Evolutionary conservation across 176 grass and related monocot genomes (phyloP).

Genomic region (Neostapfia colusana): DNA sequence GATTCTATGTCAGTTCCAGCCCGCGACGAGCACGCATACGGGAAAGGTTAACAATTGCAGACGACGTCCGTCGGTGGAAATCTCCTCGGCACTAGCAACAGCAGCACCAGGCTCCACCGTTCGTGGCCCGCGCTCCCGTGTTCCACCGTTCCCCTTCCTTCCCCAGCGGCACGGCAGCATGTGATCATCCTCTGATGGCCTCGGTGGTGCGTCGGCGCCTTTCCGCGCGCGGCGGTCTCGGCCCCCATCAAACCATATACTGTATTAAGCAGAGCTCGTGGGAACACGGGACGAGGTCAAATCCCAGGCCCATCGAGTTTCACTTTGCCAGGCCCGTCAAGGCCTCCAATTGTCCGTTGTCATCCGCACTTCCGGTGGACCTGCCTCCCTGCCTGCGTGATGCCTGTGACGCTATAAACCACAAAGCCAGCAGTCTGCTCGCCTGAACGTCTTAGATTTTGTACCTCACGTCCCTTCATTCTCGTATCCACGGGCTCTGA

Average conservation of each 20-base stretch:
- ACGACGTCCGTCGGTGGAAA: not conserved
- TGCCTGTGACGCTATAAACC: not conserved
- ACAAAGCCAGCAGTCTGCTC: not conserved
- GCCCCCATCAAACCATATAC: no score
- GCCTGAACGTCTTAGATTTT: conserved; percentile 7
- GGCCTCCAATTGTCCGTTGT: no score
- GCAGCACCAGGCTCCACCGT: not conserved
- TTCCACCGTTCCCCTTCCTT: not conserved
- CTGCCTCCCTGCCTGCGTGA: no score
- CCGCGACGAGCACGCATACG: no score
- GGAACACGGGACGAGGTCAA: not conserved
- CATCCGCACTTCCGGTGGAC: not conserved
- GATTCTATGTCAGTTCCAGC: not conserved
- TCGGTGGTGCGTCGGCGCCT: conserved; percentile 14
- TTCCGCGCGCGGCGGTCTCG: not conserved
- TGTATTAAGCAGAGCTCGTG: no score
- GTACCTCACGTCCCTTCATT: not conserved
- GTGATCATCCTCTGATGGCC: not conserved
- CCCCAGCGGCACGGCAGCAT: no score
- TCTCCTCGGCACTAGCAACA: not conserved
- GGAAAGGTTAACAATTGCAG: not conserved
- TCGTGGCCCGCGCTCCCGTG: not conserved
- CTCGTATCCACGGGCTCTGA: not conserved
- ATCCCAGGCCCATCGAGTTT: not conserved
- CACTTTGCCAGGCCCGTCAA: not conserved